Conservation (phyloP, 2,329 filamentous ascomycete species). For the Arthroderma uncinatum region DNA sequence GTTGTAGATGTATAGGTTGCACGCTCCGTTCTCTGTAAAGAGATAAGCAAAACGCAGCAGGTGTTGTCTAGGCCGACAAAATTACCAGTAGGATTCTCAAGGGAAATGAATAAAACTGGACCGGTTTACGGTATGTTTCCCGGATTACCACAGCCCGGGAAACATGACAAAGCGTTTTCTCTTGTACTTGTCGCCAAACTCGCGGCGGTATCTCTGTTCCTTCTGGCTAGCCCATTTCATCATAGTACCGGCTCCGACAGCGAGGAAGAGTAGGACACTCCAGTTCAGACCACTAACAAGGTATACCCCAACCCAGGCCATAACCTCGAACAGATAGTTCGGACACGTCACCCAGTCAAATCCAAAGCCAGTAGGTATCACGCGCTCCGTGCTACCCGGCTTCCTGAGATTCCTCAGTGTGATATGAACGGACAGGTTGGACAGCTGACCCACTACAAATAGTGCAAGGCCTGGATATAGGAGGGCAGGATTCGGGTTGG, state of each 20-base stretch:
- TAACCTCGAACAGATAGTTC: constrained; percentile 89
- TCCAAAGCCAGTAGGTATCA: constrained; percentile 75
- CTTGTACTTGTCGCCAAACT: constrained; percentile 90
- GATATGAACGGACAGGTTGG: constrained; percentile 69
- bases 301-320: constrained; percentile 76
- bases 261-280: constrained; percentile 64
- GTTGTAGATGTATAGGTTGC: not conserved
- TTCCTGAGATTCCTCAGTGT: constrained; percentile 67
- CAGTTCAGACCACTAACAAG: constrained; percentile 64
- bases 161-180: constrained; percentile 80
- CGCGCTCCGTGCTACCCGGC: constrained; percentile 69
- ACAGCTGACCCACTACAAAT: constrained; percentile 65
- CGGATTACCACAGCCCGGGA: constrained; percentile 57
- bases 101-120: not conserved
- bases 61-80: not conserved
- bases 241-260: constrained; percentile 68
- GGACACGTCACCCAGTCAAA: constrained; percentile 86
- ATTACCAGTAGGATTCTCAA: not conserved
- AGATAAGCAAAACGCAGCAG: not conserved
- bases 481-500: constrained; percentile 39
- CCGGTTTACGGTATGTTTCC: not conserved
- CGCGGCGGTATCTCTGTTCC: constrained; percentile 77
- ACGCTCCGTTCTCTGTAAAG: not conserved
- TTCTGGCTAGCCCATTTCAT: constrained; percentile 79
- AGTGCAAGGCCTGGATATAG: constrained; percentile 59